Percentiles rank a stretch among this genome's conserved stretches.
phyloP scores from a whole-genome alignment of 345 rosid genomes.

The Acer yangbiense region DNA sequence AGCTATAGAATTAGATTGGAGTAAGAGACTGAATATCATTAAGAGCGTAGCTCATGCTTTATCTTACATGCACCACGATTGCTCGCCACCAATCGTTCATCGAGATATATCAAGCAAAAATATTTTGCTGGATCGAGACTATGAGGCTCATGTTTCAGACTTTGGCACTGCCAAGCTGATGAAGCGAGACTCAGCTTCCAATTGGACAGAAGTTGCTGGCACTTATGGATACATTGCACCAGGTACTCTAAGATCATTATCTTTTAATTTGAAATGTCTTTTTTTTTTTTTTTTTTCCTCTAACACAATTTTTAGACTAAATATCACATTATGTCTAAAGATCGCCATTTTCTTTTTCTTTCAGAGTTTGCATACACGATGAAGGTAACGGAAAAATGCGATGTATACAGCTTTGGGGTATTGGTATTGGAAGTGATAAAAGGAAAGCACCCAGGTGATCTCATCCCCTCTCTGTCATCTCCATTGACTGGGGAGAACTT shows the following conservation, averaged over 20 bases:
- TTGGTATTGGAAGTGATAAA: constrained; percentile 27
- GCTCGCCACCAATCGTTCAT: constrained; percentile 29
- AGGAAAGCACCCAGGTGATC: constrained; percentile 32
- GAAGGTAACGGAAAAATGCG: constrained; percentile 31
- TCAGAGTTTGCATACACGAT: constrained; percentile 36
- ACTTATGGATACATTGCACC: constrained; percentile 36
- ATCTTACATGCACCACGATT: constrained; percentile 37
- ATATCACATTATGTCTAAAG: no score
- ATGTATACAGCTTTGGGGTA: constrained; percentile 36
- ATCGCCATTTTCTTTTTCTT: background rate
- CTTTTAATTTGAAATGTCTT: no score
- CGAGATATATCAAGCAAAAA: constrained; percentile 39
- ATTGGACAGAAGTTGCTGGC: constrained; percentile 30
- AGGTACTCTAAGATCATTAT: constrained; percentile 6
- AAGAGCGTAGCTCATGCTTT: constrained; percentile 32
- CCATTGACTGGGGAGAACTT: background rate
- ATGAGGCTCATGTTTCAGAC: constrained; percentile 30
- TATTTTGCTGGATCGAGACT: constrained; percentile 29
- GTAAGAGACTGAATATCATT: constrained; percentile 18
- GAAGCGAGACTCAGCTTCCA: constrained; percentile 23
- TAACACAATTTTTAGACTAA: no score
- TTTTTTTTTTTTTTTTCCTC: no score
- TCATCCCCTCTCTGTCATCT: constrained; percentile 8
- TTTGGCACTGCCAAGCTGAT: constrained; percentile 37
- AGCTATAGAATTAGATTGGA: constrained; percentile 30